Evolutionary conservation across 1,139 yeast species (phyloP), one percentile per base, ranked within the genome.

Genomic region (Citeromyces siamensis): DNA sequence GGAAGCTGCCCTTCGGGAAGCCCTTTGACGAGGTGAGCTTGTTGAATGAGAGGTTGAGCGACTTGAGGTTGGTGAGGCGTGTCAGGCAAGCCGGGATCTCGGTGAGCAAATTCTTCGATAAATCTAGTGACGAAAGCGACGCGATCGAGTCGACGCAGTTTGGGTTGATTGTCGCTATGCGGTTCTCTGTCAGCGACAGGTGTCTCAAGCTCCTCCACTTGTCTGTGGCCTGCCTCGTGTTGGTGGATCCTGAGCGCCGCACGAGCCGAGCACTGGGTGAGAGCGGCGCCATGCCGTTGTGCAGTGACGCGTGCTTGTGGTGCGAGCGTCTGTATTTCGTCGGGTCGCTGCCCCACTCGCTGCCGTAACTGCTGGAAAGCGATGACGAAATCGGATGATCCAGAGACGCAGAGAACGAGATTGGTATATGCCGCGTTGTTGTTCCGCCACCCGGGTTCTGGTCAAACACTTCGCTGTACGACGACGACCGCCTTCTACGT

Each of bases 21-120:
- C 59, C 59, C 22, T 49, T 47, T 17, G 70, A 54, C 27, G 50
- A 51, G 2, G 66, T 53, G 32, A 76, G 60, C 43, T 60, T 62
- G 49, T 76, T 76, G 48, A 68, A 73, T 6, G 80, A 62, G 36
- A 76, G 56, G 48, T 75, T 75, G 38, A 76, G 57, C 40, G 75
- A 71, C 45, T 68, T 70, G 41, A 76, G 53, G 44, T 64, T 64
- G 2, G 53, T 46, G 35, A 76, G 58, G 37, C 68, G 66, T 17
- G 66, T 61, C 3, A 81, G 75, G 12, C 57, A 60, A n/a, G 40
- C 38, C 0, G 84, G 83, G 12, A 76, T 46, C 7, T 56, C 54
- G 26, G 65, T 66, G 23, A 76, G 54, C 29, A 64, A 52, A 46
- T 76, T 76, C 40, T 66, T 63, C 2, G 82, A 73, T 32, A 76